Evolutionary conservation across 495 filamentous ascomycete species (phyloP).

Genomic region (Xylaria longipes): DNA sequence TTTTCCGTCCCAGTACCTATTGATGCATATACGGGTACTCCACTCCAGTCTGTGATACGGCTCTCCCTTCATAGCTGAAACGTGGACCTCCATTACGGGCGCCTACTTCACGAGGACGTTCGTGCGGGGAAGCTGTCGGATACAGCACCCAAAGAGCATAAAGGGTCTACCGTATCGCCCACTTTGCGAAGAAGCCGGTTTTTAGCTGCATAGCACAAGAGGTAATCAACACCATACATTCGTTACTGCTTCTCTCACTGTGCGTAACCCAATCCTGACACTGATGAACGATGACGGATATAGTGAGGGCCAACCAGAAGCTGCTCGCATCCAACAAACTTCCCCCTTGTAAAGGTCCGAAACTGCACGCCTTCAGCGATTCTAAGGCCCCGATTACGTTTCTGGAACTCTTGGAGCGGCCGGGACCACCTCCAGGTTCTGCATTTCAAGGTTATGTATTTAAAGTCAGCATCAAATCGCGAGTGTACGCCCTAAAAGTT

Average conservation of each 20-base stretch:
- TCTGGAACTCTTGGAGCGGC: background rate
- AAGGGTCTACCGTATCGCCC: background rate
- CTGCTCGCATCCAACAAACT: background rate
- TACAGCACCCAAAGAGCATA: background rate
- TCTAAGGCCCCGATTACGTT: background rate
- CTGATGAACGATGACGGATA: background rate
- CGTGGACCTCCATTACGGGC: background rate
- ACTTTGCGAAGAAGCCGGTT: background rate
- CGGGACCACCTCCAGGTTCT: background rate
- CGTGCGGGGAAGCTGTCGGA: too few species aligned
- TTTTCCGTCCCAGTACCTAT: too few species aligned
- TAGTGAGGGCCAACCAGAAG: background rate
- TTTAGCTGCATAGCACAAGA: background rate
- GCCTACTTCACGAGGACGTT: background rate
- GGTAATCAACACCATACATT: background rate
- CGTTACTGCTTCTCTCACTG: background rate
- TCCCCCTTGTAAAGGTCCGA: background rate
- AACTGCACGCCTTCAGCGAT: background rate
- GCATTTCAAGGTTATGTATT: background rate
- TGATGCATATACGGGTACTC: too few species aligned
- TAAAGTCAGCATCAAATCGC: background rate
- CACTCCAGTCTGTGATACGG: too few species aligned
- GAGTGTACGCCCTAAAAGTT: background rate
- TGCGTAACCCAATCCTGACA: background rate
- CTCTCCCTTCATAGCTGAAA: background rate